Evolutionary conservation across 2,329 filamentous ascomycete species (phyloP), one percentile per base, ranked within the genome.

Genomic region (Claviceps pazoutovae): DNA sequence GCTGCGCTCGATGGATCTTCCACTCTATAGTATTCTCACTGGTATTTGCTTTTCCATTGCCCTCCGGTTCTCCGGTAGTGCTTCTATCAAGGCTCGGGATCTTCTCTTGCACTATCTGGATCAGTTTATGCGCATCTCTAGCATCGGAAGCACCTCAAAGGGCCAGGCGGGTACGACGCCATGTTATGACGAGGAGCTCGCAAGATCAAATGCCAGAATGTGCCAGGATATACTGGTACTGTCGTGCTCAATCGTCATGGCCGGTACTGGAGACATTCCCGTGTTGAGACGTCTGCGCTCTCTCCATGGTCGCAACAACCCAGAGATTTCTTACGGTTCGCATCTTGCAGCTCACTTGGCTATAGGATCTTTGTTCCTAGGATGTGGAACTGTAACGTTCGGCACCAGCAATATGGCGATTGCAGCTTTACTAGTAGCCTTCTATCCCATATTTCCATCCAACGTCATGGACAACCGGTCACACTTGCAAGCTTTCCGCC

Each of bases 321-420:
- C 78, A 1, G 87, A 93, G 39, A 91, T 85, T 0, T 84, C 90
- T 0, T 98, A 96, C 62, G 93, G 93, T 46, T 95, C 88, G 51
- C 91, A 98, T 63, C 79, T 98, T 59, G 93, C 93, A 5, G 82
- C 87, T 7, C 93, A 98, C 63, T 82, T 96, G 64, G 91, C 93
- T 1, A 84, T 97, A 46, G 93, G 93, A 5, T 78, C 88, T 13
- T 73, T 98, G 1, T 98, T 98, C 66, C 74, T 98, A 3, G 93
- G 88, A 1, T 94, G 90, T 50, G 93, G 94, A 3, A 96, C 88
- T 1, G 84, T 88, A 60, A 97, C 93, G 0, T 89, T 98, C 62
- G 85, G 88, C 51, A 94, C 88, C 4, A 91, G 85, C 39, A 84
- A 96, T 62, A 73, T 94, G 51, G 90, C 91, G 9, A 82, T 95